Conservation (phyloP, 148 eudicot genomes). For the Hydrangea macrophylla region DNA sequence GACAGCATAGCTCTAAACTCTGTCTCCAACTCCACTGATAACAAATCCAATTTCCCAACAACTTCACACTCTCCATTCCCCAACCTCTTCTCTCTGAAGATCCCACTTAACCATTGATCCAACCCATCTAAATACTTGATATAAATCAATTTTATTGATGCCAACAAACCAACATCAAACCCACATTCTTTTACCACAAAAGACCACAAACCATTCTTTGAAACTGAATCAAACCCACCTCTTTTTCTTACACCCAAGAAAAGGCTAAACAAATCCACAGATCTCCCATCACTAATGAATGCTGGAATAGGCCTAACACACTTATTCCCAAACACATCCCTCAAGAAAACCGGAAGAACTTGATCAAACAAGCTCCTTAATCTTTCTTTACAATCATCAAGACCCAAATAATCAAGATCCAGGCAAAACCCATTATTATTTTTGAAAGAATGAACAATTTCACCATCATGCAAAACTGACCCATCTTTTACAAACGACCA, state of each 20-base stretch:
- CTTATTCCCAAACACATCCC: slow-evolving; percentile 44
- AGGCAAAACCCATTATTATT: slow-evolving; percentile 14
- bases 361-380: slow-evolving; percentile 66
- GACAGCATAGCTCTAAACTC: slow-evolving; percentile 30
- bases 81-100: slow-evolving; percentile 29
- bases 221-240: slow-evolving; percentile 66
- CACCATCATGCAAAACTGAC: slow-evolving; percentile 24
- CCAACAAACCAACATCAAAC: slow-evolving; percentile 28
- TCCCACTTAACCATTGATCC: slow-evolving; percentile 59
- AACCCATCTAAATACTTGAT: slow-evolving; percentile 61
- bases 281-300: slow-evolving; percentile 48
- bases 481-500: slow-evolving; percentile 39
- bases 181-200: slow-evolving; percentile 56
- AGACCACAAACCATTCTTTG: slow-evolving; percentile 63
- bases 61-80: slow-evolving; percentile 35
- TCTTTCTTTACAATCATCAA: slow-evolving; percentile 44
- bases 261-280: slow-evolving; percentile 65
- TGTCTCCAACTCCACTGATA: slow-evolving; percentile 48
- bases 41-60: slow-evolving; percentile 51
- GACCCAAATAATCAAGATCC: slow-evolving; percentile 31
- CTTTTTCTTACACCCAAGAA: slow-evolving; percentile 68
- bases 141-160: slow-evolving; percentile 55
- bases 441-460: slow-evolving; percentile 20
- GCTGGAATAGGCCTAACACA: slow-evolving; percentile 52
- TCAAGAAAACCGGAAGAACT: slow-evolving; percentile 41